Evolutionary conservation across 176 grass and related monocot genomes (phyloP), one percentile per base, ranked within the genome.

Genomic region (Thalia dealbata): DNA sequence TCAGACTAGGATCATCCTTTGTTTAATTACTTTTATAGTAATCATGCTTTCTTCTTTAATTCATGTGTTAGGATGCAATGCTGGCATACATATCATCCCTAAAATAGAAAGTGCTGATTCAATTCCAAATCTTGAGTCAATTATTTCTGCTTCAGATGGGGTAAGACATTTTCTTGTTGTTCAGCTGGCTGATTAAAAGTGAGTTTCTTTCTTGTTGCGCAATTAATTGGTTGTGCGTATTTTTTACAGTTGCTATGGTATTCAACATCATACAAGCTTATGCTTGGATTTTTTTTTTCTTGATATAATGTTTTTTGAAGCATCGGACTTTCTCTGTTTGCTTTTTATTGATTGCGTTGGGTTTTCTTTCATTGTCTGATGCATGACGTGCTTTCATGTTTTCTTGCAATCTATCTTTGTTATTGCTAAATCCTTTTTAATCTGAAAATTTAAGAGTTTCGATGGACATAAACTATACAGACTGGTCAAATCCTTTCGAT

Each of bases 21-120:
- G 41, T 51, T 67, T 54, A 35, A 9, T 52, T 52, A 26, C 24
- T 68, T 19, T 23, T 10, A 46, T 28, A n/a, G 29, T 42, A 68
- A 68, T 55, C 10, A 75, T 14, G 12, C 7, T 67, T 50, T 50
- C 83, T 52, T 83, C 48, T 21, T 76, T 6, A 27, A 70, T 65
- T 66, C 75, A 52, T 85, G 76, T 74, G 25, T 16, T 78, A 97
- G 90, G 87, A 79, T 84, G 84, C 78, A 85, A 97, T 75, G 89
- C 85, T 18, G 89, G 92, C 79, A 93, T 99, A 85, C 95, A 88
- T 63, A 79, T 99, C 43, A 86, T 99, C 84, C 82, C 84, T 58
- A 99, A 99, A 91, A 93, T 99, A 73, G 95, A 99, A 81, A 99
- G 95, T 91, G 95, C 95, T 13, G 95, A 99, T 77, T 90, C 95